A percentile compares a stretch with the other conserved stretches of the same genome.
These are phyloP conservation scores for Debaryomyces coudertii DNA, from an alignment of 1,139 yeast species.

Conservation along the genomic window DNA sequence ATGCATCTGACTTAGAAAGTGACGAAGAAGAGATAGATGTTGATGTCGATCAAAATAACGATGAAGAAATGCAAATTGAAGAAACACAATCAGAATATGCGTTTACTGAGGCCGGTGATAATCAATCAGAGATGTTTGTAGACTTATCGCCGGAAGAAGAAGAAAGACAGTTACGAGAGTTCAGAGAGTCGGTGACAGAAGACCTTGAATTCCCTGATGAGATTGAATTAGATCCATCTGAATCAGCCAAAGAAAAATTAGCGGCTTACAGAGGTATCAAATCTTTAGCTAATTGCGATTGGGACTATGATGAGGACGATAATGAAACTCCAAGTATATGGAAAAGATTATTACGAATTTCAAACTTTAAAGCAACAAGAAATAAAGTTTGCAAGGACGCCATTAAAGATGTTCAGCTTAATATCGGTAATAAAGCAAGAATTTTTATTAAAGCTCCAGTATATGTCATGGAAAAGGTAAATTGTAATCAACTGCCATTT, in stretches of 20 bases:
- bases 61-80: conserved; percentile 31
- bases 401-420: conserved; percentile 57
- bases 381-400: conserved; percentile 70
- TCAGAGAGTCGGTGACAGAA: conserved; percentile 71
- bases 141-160: conserved; percentile 86
- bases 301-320: conserved; percentile 89
- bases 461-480: conserved; percentile 45
- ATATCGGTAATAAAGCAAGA: conserved; percentile 67
- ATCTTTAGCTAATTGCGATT: conserved; percentile 73
- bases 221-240: conserved; percentile 76
- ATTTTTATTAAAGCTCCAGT: conserved; percentile 67
- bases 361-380: conserved; percentile 77
- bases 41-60: conserved; percentile 37
- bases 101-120: conserved; percentile 47
- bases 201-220: conserved; percentile 97
- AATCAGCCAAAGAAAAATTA: conserved; percentile 74
- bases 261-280: conserved; percentile 84
- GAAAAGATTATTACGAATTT: conserved; percentile 72
- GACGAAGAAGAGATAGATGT: conserved; percentile 44
- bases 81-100: conserved; percentile 14
- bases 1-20: conserved; percentile 57
- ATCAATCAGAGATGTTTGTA: conserved; percentile 62
- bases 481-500: conserved; percentile 51
- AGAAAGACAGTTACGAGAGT: conserved; percentile 70
- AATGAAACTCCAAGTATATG: conserved; percentile 77